Base-by-base conservation (phyloP, 2,329 filamentous ascomycete species). In the Colletotrichum liaoningense region DNA sequence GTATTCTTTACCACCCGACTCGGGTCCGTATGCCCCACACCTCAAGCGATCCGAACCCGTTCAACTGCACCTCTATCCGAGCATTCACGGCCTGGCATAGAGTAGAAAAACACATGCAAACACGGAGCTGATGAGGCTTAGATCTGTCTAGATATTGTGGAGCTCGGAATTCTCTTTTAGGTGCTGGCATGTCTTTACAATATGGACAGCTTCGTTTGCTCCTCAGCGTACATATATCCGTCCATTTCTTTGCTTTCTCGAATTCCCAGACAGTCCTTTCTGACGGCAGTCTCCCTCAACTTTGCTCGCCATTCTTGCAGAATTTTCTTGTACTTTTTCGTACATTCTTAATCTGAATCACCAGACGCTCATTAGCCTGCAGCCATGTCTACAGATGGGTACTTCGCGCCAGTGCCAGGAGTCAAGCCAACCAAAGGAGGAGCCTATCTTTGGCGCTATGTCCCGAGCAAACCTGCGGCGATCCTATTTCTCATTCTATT, bases 401-500 rank as follows among this genome's bases (percentile, higher is more conserved):
- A 33, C 57, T 59, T 59, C 5, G 3, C 2, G 12, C n/a, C 33
- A 38, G 57, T 59, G 19, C 57, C 57, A 6, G 57, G 33, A n/a
- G 57, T 79, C 30, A 59, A 76, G n/a, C 75, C 78, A 5, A 75
- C 74, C 58, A 75, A 75, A 57, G 75, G 68, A 5, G 74, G 73
- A 28, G 77, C 77, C 28, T 81, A 79, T 63, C 76, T 82, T n/a
- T 82, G 80, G 80, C 75, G 68, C 6, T 81, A 81, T 63, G 63
- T 76, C 7, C 86, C 87, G 0, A 86, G 84, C 0, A 69, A 87
- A 3, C 79, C 82, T 0, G 85, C 83, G 0, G 86, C 84, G 1
- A 74, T 83, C 11, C 78, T 85, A 4, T 86, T 87, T 66, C 76
- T 80, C 2, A 65, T 83, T 30, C 73, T 88, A 5, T 88, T 88